Evolutionary conservation across 2,329 filamentous ascomycete genomes (phyloP), one percentile per base, ranked within the genome.

Genomic region (Sodiomyces alkalinus): DNA sequence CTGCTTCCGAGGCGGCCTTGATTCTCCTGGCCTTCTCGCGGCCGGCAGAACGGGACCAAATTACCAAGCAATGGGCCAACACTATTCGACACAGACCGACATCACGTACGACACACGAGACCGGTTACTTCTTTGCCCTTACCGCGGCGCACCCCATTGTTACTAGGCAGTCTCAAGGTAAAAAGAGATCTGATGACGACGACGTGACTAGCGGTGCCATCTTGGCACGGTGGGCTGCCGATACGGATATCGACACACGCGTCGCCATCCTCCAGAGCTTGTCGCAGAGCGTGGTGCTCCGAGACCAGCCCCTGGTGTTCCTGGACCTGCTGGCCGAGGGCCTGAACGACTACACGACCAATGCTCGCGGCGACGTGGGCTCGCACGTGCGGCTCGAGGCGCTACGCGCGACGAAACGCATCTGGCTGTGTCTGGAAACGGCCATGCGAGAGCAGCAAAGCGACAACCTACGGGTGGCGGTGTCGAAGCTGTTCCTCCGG

Each of bases 271-370:
- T 76, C 9, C 60, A 65, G 33, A 67, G 64, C 27, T 48, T 77
- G 17, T 49, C 58, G 2, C 53, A 53, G 19, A 64, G 60, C 32
- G 51, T 51, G 5, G 45, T 66, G 4, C 46, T 72, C 4, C 48
- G 42, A 20, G 44, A 56, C 17, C 52, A 56, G 22, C 46, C 54
- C 4, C 37, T 40, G 5, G 40, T 43, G 3, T 64, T 73, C 32
- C 34, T 67, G 2, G 40, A 43, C 0, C 36, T 72, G 2, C 49
- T 78, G 7, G 44, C 51, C 1, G 64, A 66, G 22, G 72, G 76
- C 0, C 53, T 98, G 17, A 78, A 87, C 39, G 86, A 98, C 47
- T 96, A 96, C 45, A 92, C 82, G 0, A 86, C 82, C 4, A 87
- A 82, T 39, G 76, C 86, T 10, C 66, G 85, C 32, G 90, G 90